Conservation (phyloP, 1,284 basidiomycete genomes). For the Phellopilus nigrolimitatus region DNA sequence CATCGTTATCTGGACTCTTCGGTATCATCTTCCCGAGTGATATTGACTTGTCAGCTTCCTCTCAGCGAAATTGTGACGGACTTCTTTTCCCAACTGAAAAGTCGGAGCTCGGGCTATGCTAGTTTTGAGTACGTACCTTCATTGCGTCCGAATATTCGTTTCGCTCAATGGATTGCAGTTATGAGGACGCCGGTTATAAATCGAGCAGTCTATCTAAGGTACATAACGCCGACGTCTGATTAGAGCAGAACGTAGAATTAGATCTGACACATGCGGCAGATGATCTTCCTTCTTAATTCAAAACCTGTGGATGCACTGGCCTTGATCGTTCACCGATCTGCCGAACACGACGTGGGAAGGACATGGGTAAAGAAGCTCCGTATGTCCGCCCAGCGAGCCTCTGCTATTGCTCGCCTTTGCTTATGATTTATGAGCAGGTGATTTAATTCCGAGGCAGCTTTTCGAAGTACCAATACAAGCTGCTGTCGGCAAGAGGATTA, state of each 20-base stretch:
- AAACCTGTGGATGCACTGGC: constrained; percentile 91
- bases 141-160: constrained; percentile 3
- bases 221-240: constrained; percentile 20
- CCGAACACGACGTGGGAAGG: constrained; percentile 66
- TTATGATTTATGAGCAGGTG: constrained; percentile 44
- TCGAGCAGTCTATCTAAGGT: constrained; percentile 80
- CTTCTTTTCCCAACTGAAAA: constrained; percentile 91
- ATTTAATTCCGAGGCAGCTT: constrained; percentile 87
- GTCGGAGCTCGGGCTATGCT: constrained; percentile 86
- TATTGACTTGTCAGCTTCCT: constrained; percentile 80
- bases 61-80: constrained; percentile 88
- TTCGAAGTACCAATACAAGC: constrained; percentile 95
- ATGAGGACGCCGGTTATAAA: constrained; percentile 87
- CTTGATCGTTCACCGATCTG: constrained; percentile 77
- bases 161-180: constrained; percentile 41
- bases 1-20: constrained; percentile 73
- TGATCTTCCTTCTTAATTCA: constrained; percentile 83
- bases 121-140: constrained; percentile 73
- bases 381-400: constrained; percentile 35
- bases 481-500: constrained; percentile 78
- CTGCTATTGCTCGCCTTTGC: neutral
- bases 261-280: constrained; percentile 38
- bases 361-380: constrained; percentile 89
- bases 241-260: neutral
- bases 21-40: constrained; percentile 54